Conservation (phyloP, 495 filamentous ascomycete genomes). For the Penicillium dipodomyicola region DNA sequence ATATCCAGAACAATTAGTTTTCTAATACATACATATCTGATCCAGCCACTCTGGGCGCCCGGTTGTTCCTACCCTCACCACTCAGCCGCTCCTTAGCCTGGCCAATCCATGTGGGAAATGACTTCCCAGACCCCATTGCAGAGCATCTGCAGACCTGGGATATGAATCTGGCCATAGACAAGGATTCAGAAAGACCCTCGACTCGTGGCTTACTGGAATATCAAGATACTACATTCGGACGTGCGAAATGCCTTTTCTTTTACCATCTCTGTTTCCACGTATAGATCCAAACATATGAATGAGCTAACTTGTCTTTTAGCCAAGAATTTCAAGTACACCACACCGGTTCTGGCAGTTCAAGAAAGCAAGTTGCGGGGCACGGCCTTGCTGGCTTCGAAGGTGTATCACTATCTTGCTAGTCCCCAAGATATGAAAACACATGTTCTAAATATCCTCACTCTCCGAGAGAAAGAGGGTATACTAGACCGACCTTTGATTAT, state of each 20-base stretch:
- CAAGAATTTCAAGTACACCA: slow-evolving; percentile 74
- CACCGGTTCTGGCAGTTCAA: slow-evolving; percentile 40
- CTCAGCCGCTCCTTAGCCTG: slow-evolving; percentile 59
- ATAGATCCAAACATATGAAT: background rate
- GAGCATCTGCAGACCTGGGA: slow-evolving; percentile 59
- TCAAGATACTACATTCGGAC: slow-evolving; percentile 39
- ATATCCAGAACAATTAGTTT: background rate
- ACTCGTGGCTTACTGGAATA: slow-evolving; percentile 37
- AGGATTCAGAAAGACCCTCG: slow-evolving; percentile 63
- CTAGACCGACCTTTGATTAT: slow-evolving; percentile 29
- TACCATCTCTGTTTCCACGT: background rate
- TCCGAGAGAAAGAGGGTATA: slow-evolving; percentile 14
- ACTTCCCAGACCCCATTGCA: slow-evolving; percentile 65
- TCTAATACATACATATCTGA: background rate
- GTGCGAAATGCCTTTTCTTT: slow-evolving; percentile 26
- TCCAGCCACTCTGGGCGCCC: slow-evolving; percentile 36
- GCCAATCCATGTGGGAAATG: slow-evolving; percentile 77
- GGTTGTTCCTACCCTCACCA: slow-evolving; percentile 25
- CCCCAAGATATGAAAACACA: slow-evolving; percentile 49
- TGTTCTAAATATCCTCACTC: slow-evolving; percentile 12
- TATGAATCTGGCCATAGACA: slow-evolving; percentile 63
- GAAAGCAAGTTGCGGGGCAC: slow-evolving; percentile 14
- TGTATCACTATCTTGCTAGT: slow-evolving; percentile 66
- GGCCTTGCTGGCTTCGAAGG: slow-evolving; percentile 43
- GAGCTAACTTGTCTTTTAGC: slow-evolving; percentile 28